Evolutionary conservation across 345 rosid genomes (phyloP), one percentile per base, ranked within the genome.

Genomic region (Psidium friedrichsthalianum): DNA sequence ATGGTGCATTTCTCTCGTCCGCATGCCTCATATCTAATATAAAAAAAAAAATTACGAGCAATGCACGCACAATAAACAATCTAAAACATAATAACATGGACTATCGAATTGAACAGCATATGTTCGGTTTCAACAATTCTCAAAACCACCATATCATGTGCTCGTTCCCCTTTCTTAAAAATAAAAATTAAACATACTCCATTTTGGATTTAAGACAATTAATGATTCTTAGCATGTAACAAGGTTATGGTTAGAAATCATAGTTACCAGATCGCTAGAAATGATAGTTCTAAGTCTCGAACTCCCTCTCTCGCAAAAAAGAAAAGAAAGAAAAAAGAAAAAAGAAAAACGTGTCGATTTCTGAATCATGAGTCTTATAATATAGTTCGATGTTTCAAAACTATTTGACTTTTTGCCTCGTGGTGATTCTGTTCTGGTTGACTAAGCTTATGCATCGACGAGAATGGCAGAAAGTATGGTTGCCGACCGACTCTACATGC

Each of bases 351-450:
- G 18, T 12, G 69, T 58, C 14, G 36, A n/a, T 58, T 58, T 29
- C 6, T 5, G 6, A 58, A 6, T 61, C 40, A 0, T 14, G 40
- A 5, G 42, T 14, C 74, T 61, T 32, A 8, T 0, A 0, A 32
- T 69, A 16, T 69, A 32, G 24, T 69, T 64, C 24, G 0, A 69
- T 32, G 78, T 22, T 69, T 32, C 6, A 24, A 24, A 69, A 36
- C 40, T 0, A 8, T 32, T 32, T 16, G 47, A 69, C 24, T 4
- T 15, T 1, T 32, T 0, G 47, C 3, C 42, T 69, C 13, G 78
- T 8, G 47, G 22, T 18, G 47, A 15, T 32, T 44, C 78, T 27
- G 78, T 16, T 69, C 15, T 32, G 13, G 32, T 64, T 64, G 76
- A 64, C 76, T 16, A 16, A 29, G 44, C 44, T 64, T 32, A 32